Conservation (phyloP, 805 yeast species). For the Maudiozyma turicensis region DNA sequence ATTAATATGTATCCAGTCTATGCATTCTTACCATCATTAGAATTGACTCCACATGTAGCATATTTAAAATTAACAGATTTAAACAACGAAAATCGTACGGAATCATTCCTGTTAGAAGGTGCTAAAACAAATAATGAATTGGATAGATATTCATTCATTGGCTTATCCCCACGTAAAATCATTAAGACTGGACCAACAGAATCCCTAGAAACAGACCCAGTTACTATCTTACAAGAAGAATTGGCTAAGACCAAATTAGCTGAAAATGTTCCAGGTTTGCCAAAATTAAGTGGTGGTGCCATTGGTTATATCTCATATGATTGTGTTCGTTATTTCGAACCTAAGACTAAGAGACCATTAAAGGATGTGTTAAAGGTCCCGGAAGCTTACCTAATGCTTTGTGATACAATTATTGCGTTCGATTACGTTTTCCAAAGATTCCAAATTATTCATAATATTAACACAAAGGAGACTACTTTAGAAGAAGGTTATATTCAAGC, state of each 20-base stretch:
- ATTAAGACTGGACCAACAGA: constrained; percentile 62
- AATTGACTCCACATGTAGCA: constrained; percentile 82
- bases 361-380: constrained; percentile 80
- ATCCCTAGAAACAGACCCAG: constrained; percentile 62
- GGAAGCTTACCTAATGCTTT: constrained; percentile 85
- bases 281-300: constrained; percentile 89
- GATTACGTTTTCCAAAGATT: constrained; percentile 92
- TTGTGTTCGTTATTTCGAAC: constrained; percentile 94
- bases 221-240: constrained; percentile 64
- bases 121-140: constrained; percentile 84
- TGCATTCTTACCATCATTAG: constrained; percentile 62
- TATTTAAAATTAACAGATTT: constrained; percentile 64
- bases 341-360: constrained; percentile 64
- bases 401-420: constrained; percentile 81
- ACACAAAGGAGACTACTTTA: constrained; percentile 30
- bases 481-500: constrained; percentile 45
- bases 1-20: constrained; percentile 78
- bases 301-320: constrained; percentile 93
- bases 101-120: constrained; percentile 79
- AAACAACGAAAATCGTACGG: constrained; percentile 48
- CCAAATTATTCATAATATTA: constrained; percentile 78
- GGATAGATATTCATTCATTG: constrained; percentile 86
- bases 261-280: constrained; percentile 64
- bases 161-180: constrained; percentile 71
- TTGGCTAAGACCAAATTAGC: constrained; percentile 57